These are phyloP conservation scores for Citrus unshiu DNA, from an alignment of 345 rosid species.

Conservation along the genomic window DNA sequence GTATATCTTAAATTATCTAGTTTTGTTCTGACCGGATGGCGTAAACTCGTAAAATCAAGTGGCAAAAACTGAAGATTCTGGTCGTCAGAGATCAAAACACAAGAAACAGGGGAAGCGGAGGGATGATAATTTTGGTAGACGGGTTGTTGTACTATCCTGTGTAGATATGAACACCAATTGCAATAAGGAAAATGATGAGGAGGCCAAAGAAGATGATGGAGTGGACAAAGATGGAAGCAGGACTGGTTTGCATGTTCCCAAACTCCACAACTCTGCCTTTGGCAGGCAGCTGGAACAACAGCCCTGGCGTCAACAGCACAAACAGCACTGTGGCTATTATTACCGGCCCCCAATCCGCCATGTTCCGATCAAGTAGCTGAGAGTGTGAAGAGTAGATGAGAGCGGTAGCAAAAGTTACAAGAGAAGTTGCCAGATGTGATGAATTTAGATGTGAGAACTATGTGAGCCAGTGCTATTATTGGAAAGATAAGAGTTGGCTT, in stretches of 20 bases:
- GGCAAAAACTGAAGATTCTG: neutral
- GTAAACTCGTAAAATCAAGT: neutral
- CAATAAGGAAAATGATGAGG: slow-evolving; percentile 40
- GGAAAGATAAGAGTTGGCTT: neutral
- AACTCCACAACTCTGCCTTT: slow-evolving; percentile 42
- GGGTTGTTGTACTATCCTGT: slow-evolving; percentile 14
- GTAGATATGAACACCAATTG: slow-evolving; percentile 45
- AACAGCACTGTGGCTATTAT: slow-evolving; percentile 51
- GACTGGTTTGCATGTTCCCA: slow-evolving; percentile 42
- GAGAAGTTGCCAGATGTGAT: neutral
- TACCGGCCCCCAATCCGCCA: slow-evolving; percentile 71
- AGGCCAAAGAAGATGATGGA: slow-evolving; percentile 36
- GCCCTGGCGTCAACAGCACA: slow-evolving; percentile 54
- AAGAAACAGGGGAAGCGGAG: neutral
- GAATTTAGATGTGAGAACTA: neutral
- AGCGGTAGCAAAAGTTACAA: neutral
- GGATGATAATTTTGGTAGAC: neutral
- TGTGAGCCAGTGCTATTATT: neutral
- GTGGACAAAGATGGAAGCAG: slow-evolving; percentile 41
- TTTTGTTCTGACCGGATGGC: neutral
- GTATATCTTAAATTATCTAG: neutral
- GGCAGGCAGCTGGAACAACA: slow-evolving; percentile 61
- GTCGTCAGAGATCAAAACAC: neutral
- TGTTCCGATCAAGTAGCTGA: neutral
- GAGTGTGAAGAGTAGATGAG: neutral